These are phyloP conservation scores for Rhodofomes roseus DNA, from an alignment of 1,284 basidiomycete species.

Conservation along the genomic window DNA sequence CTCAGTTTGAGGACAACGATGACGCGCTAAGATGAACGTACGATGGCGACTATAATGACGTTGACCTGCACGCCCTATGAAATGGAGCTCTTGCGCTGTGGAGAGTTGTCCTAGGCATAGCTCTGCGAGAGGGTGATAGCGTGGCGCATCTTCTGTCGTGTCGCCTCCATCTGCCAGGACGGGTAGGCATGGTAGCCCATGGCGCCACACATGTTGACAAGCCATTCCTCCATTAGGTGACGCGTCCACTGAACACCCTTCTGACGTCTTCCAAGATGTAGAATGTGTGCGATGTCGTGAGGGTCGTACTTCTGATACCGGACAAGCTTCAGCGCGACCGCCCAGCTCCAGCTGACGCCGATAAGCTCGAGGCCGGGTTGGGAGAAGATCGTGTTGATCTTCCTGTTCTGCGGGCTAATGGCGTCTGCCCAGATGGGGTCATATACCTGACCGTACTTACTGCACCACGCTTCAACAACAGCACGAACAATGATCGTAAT, in stretches of 20 bases:
- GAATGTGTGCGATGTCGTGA: conserved; percentile 36
- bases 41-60: neutral
- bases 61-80: neutral
- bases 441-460: conserved; percentile 37
- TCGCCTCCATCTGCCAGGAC: conserved; percentile 36
- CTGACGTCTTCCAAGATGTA: conserved; percentile 47
- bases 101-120: neutral
- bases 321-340: conserved; percentile 66
- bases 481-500: conserved; percentile 2
- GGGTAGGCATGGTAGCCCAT: conserved; percentile 53
- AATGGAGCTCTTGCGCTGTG: neutral
- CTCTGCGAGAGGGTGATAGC: conserved; percentile 32
- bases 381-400: conserved; percentile 52
- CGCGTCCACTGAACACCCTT: conserved; percentile 52
- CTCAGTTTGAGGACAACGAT: neutral
- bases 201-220: conserved; percentile 47
- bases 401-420: conserved; percentile 43
- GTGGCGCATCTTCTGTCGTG: conserved; percentile 46
- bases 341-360: conserved; percentile 65
- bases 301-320: conserved; percentile 51
- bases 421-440: conserved; percentile 59
- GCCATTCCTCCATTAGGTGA: conserved; percentile 48
- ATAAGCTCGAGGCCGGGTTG: conserved; percentile 51
- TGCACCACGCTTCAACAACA: conserved; percentile 16
- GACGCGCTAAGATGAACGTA: neutral